Percentiles rank a stretch among this genome's conserved stretches.
phyloP scores from a whole-genome alignment of 441 rosid species.

The Adansonia gregorii region DNA sequence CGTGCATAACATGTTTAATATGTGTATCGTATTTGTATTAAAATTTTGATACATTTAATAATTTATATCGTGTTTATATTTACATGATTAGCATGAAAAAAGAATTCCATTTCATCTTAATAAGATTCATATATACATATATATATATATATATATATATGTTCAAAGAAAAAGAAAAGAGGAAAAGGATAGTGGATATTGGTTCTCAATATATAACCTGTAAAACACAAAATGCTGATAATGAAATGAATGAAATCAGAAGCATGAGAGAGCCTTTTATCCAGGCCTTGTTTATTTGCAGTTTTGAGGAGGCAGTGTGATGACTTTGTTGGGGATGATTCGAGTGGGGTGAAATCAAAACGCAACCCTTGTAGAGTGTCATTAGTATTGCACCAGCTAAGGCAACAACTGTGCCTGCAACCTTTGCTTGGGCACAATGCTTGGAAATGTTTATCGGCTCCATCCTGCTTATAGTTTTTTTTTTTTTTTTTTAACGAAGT shows the following conservation, averaged over 20 bases:
- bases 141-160: no score
- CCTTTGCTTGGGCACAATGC: background rate
- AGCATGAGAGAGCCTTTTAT: background rate
- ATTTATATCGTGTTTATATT: no score
- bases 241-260: background rate
- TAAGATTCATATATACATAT: no score
- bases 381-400: background rate
- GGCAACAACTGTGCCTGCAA: background rate
- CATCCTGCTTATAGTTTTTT: background rate
- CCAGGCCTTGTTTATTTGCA: background rate
- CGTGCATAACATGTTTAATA: no score
- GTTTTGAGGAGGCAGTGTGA: background rate
- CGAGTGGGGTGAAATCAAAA: background rate
- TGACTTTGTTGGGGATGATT: background rate
- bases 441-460: background rate
- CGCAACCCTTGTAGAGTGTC: background rate
- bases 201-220: background rate
- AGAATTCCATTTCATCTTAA: no score
- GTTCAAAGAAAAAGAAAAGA: no score
- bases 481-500: no score
- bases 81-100: no score
- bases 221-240: background rate
- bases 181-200: no score
- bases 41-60: no score
- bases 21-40: no score